Evolutionary conservation across 75 land plant species (phyloP).

Genomic region (Azolla pinnata): DNA sequence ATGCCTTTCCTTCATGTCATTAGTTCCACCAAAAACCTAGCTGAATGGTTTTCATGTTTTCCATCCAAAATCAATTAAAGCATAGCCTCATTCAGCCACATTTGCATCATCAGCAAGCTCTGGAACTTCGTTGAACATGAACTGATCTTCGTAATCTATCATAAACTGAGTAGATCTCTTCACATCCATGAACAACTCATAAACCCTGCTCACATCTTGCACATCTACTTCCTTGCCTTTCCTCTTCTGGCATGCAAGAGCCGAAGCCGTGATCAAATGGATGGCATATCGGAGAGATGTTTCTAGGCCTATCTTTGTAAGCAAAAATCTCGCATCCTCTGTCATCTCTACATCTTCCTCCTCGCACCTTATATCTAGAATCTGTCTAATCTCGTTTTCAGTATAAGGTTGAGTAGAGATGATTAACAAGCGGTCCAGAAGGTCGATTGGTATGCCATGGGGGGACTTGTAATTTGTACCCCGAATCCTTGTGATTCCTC

Average conservation of each 20-base stretch:
- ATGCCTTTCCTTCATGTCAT: too few relatives aligned
- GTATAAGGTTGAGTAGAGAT: conserved; percentile 61
- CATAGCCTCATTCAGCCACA: conserved; percentile 5
- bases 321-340: conserved; percentile 24
- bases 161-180: conserved; percentile 33
- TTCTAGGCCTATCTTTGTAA: conserved; percentile 25
- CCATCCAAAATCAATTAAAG: too few relatives aligned
- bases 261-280: conserved; percentile 26
- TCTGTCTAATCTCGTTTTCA: conserved; percentile 25
- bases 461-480: conserved; percentile 91
- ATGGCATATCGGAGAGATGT: conserved; percentile 33
- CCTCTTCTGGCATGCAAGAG: conserved; percentile 32
- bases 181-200: conserved; percentile 29
- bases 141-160: conserved; percentile 35
- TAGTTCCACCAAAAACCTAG: too few relatives aligned
- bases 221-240: conserved; percentile 33
- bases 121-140: conserved; percentile 28
- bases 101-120: conserved; percentile 9
- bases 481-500: conserved; percentile 83
- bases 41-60: background rate
- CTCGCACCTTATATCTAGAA: conserved; percentile 28
- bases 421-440: conserved; percentile 79
- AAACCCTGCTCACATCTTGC: conserved; percentile 29
- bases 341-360: conserved; percentile 35
- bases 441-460: conserved; percentile 89